Evolutionary conservation across 257 asterid species (phyloP).

Genomic region (Fraxinus pennsylvanica): DNA sequence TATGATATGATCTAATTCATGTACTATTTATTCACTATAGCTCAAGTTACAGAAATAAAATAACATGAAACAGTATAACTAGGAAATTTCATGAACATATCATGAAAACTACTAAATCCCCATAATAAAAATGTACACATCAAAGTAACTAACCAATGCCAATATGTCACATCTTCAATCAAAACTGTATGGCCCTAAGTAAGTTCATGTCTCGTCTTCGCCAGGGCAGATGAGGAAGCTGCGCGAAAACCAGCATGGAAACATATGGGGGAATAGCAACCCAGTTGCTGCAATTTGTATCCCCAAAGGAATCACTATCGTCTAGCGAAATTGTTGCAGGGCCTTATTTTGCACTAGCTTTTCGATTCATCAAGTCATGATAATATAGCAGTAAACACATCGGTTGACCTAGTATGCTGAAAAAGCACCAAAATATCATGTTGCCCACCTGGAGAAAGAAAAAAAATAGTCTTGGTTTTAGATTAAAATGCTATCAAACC

Average conservation of each 20-base stretch:
- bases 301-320: not conserved
- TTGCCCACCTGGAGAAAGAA: slow-evolving; percentile 78
- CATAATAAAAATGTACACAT: not conserved
- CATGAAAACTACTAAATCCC: not conserved
- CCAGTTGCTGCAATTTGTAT: not conserved
- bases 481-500: not conserved
- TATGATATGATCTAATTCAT: not conserved
- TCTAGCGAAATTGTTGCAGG: not conserved
- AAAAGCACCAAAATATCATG: slow-evolving; percentile 90
- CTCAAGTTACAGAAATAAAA: not conserved
- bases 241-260: not conserved
- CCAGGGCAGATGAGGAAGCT: not conserved
- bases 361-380: slow-evolving; percentile 91
- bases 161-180: not conserved
- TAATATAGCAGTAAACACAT: slow-evolving; percentile 90
- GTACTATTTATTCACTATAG: not conserved
- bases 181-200: not conserved
- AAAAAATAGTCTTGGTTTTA: not conserved
- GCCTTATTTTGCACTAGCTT: slow-evolving; percentile 44
- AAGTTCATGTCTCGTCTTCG: not conserved
- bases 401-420: slow-evolving; percentile 93
- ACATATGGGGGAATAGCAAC: not conserved
- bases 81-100: not conserved
- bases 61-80: not conserved
- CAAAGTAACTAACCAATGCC: not conserved